A percentile compares a stretch with the other conserved stretches of the same genome.
Evolutionary conservation across 73 alveolate species (phyloP).

Genomic region (Stentor coeruleus): DNA sequence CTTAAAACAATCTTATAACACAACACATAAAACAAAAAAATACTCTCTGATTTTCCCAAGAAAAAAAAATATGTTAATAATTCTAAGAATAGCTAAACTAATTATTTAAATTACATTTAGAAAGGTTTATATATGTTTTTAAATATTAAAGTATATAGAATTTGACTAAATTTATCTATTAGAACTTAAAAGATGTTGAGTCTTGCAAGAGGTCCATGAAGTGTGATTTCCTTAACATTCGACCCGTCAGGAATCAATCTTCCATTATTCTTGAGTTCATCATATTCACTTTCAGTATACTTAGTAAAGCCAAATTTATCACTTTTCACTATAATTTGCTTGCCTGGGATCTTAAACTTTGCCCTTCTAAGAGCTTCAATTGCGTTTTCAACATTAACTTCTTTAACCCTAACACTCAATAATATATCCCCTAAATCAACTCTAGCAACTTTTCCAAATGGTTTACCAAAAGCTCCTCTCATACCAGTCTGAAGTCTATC

Average conservation of each 20-base stretch:
- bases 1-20: no score
- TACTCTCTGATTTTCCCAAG: no score
- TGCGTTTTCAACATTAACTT: constrained; percentile 73
- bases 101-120: no score
- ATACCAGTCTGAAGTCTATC: constrained; percentile 98
- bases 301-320: constrained; percentile 96
- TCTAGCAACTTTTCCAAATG: constrained; percentile 95
- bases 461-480: constrained; percentile 99
- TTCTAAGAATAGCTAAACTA: no score
- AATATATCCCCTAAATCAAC: constrained; percentile 85
- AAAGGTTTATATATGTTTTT: no score
- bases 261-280: constrained; percentile 68
- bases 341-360: constrained; percentile 97
- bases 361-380: constrained; percentile 95
- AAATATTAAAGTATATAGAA: no score
- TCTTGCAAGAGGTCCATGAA: constrained; percentile 77
- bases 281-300: constrained; percentile 86
- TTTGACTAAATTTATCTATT: no score
- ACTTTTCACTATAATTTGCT: constrained; percentile 93
- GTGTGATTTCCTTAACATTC: constrained; percentile 54
- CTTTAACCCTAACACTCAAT: constrained; percentile 84
- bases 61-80: no score
- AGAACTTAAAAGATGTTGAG: no score
- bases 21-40: no score
- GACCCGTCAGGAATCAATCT: constrained; percentile 66